A percentile compares a stretch with the other conserved stretches of the same genome.
These are phyloP conservation scores for Penicillium sp. DNA, from an alignment of 2,329 filamentous ascomycete species.

Conservation along the genomic window DNA sequence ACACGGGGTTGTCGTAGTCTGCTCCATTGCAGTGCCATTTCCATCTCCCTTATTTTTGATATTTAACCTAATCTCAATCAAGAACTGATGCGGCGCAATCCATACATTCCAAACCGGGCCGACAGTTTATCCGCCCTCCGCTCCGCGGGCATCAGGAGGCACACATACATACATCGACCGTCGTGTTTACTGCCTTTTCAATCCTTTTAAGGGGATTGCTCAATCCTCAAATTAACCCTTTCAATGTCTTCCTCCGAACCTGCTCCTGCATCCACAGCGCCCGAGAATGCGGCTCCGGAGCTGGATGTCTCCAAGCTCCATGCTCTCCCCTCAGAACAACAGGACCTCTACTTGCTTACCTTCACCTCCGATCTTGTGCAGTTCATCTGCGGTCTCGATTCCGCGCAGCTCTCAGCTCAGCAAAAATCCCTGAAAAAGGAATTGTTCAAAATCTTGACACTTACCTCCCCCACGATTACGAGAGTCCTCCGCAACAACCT, in stretches of 20 bases:
- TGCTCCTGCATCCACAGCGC: conserved; percentile 33
- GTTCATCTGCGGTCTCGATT: conserved; percentile 69
- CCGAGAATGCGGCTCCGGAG: conserved; percentile 52
- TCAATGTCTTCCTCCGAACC: conserved; percentile 44
- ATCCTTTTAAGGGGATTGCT: conserved; percentile 13
- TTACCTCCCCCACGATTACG: conserved; percentile 77
- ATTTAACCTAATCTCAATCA: not conserved
- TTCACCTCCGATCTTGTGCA: conserved; percentile 81
- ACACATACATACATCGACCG: conserved; percentile 20
- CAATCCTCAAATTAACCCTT: conserved; percentile 8
- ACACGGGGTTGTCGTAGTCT: conserved; percentile 16
- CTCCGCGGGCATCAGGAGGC: conserved; percentile 26
- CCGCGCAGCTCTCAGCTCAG: conserved; percentile 80
- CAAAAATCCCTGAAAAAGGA: conserved; percentile 93
- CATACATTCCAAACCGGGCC: conserved; percentile 27
- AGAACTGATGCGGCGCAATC: not conserved
- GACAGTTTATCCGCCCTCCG: conserved; percentile 29
- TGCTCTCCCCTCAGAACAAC: conserved; percentile 86
- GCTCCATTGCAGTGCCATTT: conserved; percentile 28
- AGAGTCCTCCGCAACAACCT: conserved; percentile 88
- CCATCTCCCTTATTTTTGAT: not conserved
- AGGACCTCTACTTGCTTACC: conserved; percentile 88
- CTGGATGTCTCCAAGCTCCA: conserved; percentile 90
- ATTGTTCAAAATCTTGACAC: conserved; percentile 86
- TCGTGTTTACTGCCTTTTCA: conserved; percentile 1